Evolutionary conservation across 441 rosid species (phyloP).

Genomic region (Erodium chrysanthum): DNA sequence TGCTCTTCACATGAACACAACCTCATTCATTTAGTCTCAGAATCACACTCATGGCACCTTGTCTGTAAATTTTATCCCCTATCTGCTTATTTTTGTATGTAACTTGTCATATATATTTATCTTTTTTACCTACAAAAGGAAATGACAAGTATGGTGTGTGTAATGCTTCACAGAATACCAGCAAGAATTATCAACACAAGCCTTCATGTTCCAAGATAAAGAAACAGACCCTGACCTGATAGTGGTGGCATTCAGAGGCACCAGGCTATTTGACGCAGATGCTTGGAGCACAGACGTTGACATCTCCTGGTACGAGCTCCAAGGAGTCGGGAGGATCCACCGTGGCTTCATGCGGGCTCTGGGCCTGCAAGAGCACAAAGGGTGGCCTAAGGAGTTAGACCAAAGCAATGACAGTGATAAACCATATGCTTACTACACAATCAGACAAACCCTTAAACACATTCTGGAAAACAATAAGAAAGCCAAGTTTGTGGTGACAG

Average conservation of each 20-base stretch:
- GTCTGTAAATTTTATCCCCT: too few species aligned
- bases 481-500: conserved; percentile 39
- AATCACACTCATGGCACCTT: too few species aligned
- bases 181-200: conserved; percentile 37
- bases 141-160: background rate
- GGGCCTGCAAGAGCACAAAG: conserved; percentile 44
- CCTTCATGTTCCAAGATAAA: conserved; percentile 39
- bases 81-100: too few species aligned
- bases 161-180: background rate
- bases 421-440: conserved; percentile 41
- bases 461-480: conserved; percentile 24
- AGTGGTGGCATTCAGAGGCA: conserved; percentile 67
- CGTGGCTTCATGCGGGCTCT: conserved; percentile 70
- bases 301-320: conserved; percentile 62
- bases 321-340: conserved; percentile 49
- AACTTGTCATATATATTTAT: too few species aligned
- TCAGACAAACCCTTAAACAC: conserved; percentile 35
- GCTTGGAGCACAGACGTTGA: conserved; percentile 69
- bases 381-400: conserved; percentile 38
- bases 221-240: conserved; percentile 33
- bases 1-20: too few species aligned
- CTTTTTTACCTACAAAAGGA: too few species aligned
- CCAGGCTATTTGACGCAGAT: conserved; percentile 55
- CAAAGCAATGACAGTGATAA: conserved; percentile 9
- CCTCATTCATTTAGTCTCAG: too few species aligned